phyloP scores from a whole-genome alignment of 306 rosid species.

The Trifolium pratense region DNA sequence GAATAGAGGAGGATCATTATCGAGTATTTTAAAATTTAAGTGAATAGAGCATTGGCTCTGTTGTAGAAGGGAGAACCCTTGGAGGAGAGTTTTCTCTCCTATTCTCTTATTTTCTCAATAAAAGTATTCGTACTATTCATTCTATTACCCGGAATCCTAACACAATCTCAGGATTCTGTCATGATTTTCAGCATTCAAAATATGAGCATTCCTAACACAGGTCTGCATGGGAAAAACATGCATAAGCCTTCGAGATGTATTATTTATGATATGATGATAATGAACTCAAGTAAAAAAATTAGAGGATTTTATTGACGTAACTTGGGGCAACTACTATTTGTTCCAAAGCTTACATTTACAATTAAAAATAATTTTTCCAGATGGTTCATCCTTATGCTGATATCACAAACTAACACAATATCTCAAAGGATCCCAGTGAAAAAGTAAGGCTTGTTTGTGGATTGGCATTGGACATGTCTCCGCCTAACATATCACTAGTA shows the following conservation, averaged over 20 bases:
- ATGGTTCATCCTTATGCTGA: slow-evolving; percentile 19
- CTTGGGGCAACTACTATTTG: slow-evolving; percentile 16
- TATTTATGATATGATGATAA: not conserved
- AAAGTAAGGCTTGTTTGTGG: slow-evolving; percentile 13
- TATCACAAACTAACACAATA: slow-evolving; percentile 29
- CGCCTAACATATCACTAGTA: slow-evolving; percentile 2
- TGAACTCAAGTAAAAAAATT: slow-evolving; percentile 23
- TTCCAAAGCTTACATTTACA: slow-evolving; percentile 6
- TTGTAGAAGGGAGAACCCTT: not conserved
- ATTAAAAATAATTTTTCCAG: slow-evolving; percentile 1
- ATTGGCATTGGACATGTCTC: slow-evolving; percentile 6
- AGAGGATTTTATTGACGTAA: slow-evolving; percentile 1
- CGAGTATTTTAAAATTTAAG: not conserved
- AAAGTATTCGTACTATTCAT: not conserved
- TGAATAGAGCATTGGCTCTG: slow-evolving; percentile 7
- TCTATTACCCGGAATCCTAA: not conserved
- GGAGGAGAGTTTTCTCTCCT: not conserved
- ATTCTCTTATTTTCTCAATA: not conserved
- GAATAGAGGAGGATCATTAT: not conserved
- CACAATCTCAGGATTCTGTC: not conserved
- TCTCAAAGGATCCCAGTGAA: slow-evolving; percentile 12
- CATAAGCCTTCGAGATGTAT: slow-evolving; percentile 5
- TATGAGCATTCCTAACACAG: no score
- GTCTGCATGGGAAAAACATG: slow-evolving; percentile 12
- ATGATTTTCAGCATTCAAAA: no score